Base-by-base conservation (phyloP, 208 protist species). In the Crithidia thermophila region DNA sequence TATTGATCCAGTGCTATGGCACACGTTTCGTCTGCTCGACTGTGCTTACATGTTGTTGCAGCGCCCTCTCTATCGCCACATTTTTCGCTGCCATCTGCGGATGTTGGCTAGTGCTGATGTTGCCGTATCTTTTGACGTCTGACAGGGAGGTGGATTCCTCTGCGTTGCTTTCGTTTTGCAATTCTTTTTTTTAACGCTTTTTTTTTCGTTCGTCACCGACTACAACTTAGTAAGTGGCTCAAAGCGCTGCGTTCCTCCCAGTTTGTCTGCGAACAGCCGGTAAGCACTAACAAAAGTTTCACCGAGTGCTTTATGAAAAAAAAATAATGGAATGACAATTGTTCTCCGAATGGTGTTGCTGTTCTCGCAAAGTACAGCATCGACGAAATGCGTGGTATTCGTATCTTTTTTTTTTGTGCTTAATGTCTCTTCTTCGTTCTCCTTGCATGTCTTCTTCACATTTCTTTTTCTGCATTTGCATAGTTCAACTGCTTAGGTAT, bases 1-100 rank as follows among this genome's bases (percentile, higher is more conserved):
- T n/a, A 9, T 69, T 7, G 69, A 76, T 45, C 68, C 75, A n/a
- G 36, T 78, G n/a, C 50, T 82, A 20, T 82, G 68, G 67, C 61
- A 85, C 27, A 68, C 68, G 10, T 76, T 61, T 49, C 79, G 83
- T 10, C 52, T 86, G 1, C 67, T 88, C 6, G 76, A 88, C 49
- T 75, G 70, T 25, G 74, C 57, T n/a, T 88, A 85, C 63, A 78
- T 83, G 79, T 36, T 85, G 40, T 63, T 85, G n/a, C 27, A 60
- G 10, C 66, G 77, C 3, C 36, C 43, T 0, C 47, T 82, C 4
- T 87, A 77, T 27, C 77, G 72, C 3, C 62, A 81, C 30, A 65
- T 87, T 20, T 50, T 87, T 9, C 67, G 73, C 39, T 71, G 62
- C 23, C 81, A 87, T 31, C 13, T 81, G 11, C 79, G 68, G 13